These are phyloP conservation scores for Excoecaria cochinchinensis DNA, from an alignment of 345 rosid genomes.

Conservation along the genomic window DNA sequence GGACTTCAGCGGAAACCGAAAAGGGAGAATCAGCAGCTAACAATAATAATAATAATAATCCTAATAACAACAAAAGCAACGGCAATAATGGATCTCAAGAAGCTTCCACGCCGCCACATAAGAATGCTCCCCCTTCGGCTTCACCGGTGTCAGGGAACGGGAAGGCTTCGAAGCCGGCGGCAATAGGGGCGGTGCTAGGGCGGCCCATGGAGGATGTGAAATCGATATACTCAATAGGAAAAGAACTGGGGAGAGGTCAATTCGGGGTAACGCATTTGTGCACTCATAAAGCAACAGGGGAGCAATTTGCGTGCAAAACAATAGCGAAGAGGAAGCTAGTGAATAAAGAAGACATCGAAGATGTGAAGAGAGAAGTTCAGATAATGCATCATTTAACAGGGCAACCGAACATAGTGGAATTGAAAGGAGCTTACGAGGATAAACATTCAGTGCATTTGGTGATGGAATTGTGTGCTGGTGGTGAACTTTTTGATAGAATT, in stretches of 20 bases:
- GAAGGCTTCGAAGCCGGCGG: conserved; percentile 36
- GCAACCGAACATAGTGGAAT: conserved; percentile 84
- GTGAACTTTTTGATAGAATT: conserved; percentile 86
- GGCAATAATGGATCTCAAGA: not conserved
- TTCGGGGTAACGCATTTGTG: conserved; percentile 89
- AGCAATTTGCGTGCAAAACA: conserved; percentile 88
- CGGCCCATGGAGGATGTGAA: conserved; percentile 92
- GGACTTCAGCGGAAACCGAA: conserved; percentile 18
- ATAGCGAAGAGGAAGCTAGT: conserved; percentile 82
- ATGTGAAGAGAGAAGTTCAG: conserved; percentile 88
- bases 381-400: conserved; percentile 93
- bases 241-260: conserved; percentile 89
- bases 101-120: conserved; percentile 9
- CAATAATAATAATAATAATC: not conserved
- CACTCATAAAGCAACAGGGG: conserved; percentile 63
- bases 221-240: conserved; percentile 61
- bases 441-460: conserved; percentile 91
- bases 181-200: conserved; percentile 75
- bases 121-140: conserved; percentile 18
- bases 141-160: conserved; percentile 2
- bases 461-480: conserved; percentile 95
- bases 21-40: conserved; percentile 26
- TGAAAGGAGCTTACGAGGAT: conserved; percentile 93
- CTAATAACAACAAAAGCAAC: not conserved
- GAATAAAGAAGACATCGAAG: conserved; percentile 90